These are phyloP conservation scores for Scytalidium sp. DNA, from an alignment of 2,329 filamentous ascomycete species.

Conservation along the genomic window DNA sequence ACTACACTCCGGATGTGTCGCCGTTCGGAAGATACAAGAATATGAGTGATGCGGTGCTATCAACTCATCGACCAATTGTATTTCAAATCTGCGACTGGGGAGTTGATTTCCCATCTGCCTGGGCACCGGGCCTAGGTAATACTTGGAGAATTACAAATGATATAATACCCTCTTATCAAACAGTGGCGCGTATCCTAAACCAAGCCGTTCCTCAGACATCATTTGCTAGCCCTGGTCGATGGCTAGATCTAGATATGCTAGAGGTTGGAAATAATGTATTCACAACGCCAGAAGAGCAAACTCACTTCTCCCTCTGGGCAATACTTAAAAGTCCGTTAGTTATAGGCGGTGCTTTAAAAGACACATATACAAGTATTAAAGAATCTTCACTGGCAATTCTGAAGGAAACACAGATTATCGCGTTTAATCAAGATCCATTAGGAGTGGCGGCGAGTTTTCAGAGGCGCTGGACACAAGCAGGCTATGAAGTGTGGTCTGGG, in stretches of 20 bases:
- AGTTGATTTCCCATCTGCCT: conserved; percentile 35
- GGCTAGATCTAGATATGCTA: conserved; percentile 42
- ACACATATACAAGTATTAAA: conserved; percentile 12
- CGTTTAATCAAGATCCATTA: conserved; percentile 22
- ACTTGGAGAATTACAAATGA: conserved; percentile 39
- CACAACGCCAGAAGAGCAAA: conserved; percentile 34
- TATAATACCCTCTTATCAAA: conserved; percentile 35
- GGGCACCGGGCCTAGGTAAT: conserved; percentile 35
- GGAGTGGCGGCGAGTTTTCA: conserved; percentile 20
- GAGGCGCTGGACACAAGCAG: conserved; percentile 21
- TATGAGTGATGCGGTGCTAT: conserved; percentile 31
- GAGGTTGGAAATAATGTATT: conserved; percentile 35
- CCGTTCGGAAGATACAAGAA: conserved; percentile 28
- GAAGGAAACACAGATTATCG: conserved; percentile 19
- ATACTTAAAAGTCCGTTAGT: conserved; percentile 32
- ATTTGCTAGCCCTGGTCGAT: conserved; percentile 35
- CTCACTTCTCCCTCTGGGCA: conserved; percentile 39
- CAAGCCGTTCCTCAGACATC: conserved; percentile 35
- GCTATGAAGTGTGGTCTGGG: conserved; percentile 24
- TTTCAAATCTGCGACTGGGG: conserved; percentile 42
- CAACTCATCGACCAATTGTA: conserved; percentile 26
- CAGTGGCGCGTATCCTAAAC: conserved; percentile 36
- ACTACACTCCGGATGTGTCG: conserved; percentile 31
- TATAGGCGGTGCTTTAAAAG: conserved; percentile 23
- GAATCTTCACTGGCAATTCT: conserved; percentile 13